Evolutionary conservation across 371 early-diverging fungal genomes (phyloP).

Genomic region (Mortierella sp.): DNA sequence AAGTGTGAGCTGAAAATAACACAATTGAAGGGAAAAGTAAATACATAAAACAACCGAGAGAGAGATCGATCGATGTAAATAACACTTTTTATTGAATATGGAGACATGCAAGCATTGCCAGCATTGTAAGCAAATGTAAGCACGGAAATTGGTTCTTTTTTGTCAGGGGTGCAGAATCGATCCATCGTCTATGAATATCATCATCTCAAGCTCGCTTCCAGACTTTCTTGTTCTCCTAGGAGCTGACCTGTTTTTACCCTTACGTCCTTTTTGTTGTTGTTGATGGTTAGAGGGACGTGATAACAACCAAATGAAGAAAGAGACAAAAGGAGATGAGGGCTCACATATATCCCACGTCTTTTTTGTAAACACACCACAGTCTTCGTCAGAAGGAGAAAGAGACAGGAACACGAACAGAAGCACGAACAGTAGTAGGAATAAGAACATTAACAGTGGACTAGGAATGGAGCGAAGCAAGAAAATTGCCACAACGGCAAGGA

Average conservation of each 20-base stretch:
- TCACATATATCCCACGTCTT: neutral
- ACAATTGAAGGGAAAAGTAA: neutral
- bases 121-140: neutral
- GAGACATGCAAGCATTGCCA: neutral
- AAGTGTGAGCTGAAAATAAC: neutral
- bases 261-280: neutral
- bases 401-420: too few relatives aligned
- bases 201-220: neutral
- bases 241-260: neutral
- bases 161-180: too few relatives aligned
- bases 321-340: neutral
- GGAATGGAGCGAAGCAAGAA: too few relatives aligned
- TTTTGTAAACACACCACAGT: too few relatives aligned
- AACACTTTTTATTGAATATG: too few relatives aligned
- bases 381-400: too few relatives aligned
- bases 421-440: too few relatives aligned
- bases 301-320: neutral
- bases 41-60: neutral
- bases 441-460: too few relatives aligned
- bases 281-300: too few relatives aligned
- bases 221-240: too few relatives aligned
- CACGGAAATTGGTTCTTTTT: too few relatives aligned
- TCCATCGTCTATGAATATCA: too few relatives aligned
- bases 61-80: conserved; percentile 4
- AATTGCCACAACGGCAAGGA: neutral